Evolutionary conservation across 2,329 filamentous ascomycete species (phyloP).

Genomic region (Pseudocercospora musae): DNA sequence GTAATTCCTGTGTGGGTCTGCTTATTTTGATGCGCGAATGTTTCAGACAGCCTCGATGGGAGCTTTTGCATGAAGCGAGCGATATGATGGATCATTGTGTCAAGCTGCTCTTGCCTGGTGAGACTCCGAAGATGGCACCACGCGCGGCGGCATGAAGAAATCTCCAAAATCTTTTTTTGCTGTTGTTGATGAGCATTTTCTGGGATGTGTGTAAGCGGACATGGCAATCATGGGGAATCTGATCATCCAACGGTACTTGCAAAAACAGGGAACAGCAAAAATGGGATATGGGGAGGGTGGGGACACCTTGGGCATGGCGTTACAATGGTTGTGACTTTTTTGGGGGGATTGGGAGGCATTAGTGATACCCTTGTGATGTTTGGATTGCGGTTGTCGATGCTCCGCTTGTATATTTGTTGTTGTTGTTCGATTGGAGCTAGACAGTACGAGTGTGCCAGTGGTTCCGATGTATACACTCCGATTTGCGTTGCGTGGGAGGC

Average conservation of each 20-base stretch:
- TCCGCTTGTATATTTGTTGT: slow-evolving; percentile 2
- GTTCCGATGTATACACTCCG: background rate
- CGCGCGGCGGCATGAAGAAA: background rate
- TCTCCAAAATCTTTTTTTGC: background rate
- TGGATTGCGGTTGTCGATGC: background rate
- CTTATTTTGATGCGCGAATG: slow-evolving; percentile 77
- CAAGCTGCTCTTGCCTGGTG: slow-evolving; percentile 48
- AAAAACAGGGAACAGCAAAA: slow-evolving; percentile 12
- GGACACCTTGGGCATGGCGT: background rate
- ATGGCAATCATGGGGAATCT: background rate
- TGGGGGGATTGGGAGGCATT: slow-evolving; percentile 22
- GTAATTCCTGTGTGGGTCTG: slow-evolving; percentile 80
- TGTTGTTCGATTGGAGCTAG: background rate
- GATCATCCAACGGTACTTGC: background rate
- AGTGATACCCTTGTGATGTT: slow-evolving; percentile 27
- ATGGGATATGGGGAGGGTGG: background rate
- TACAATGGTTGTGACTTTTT: background rate
- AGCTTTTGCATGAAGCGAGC: slow-evolving; percentile 83
- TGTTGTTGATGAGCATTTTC: background rate
- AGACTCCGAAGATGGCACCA: slow-evolving; percentile 17
- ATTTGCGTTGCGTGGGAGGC: background rate
- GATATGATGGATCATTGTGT: slow-evolving; percentile 79
- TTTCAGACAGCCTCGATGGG: slow-evolving; percentile 83
- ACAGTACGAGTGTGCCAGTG: background rate
- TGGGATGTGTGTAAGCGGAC: background rate